Evolutionary conservation across 2,329 filamentous ascomycete genomes (phyloP).

Genomic region (Xylariaceae sp.): DNA sequence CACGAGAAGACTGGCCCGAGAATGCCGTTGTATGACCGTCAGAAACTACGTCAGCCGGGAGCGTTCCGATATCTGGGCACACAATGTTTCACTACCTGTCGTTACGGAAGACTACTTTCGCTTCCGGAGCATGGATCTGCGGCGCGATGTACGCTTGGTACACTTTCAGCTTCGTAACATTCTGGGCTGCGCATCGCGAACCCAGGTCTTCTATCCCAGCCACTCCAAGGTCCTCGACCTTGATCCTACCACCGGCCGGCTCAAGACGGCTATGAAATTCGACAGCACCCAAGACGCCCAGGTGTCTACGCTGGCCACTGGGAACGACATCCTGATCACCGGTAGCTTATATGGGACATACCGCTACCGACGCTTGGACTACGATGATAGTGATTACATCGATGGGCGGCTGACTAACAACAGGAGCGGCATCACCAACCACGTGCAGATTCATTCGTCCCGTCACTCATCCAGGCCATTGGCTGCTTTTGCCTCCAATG

Average conservation of each 20-base stretch:
- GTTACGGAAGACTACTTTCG: slow-evolving; percentile 44
- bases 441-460: slow-evolving; percentile 49
- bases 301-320: slow-evolving; percentile 45
- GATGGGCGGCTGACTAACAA: slow-evolving; percentile 42
- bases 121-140: slow-evolving; percentile 50
- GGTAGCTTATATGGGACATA: slow-evolving; percentile 54
- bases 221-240: slow-evolving; percentile 40
- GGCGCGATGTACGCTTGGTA: slow-evolving; percentile 45
- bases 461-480: slow-evolving; percentile 44
- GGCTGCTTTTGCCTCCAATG: slow-evolving; percentile 57
- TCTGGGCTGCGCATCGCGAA: slow-evolving; percentile 48
- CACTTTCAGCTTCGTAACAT: slow-evolving; percentile 62
- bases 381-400: slow-evolving; percentile 28
- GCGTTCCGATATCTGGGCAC: slow-evolving; percentile 35
- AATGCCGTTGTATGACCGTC: slow-evolving; percentile 41
- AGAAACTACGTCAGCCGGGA: slow-evolving; percentile 50
- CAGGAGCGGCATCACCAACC: slow-evolving; percentile 55
- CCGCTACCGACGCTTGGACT: slow-evolving; percentile 38
- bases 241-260: slow-evolving; percentile 40
- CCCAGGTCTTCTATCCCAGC: slow-evolving; percentile 50
- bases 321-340: slow-evolving; percentile 48
- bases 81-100: slow-evolving; percentile 27
- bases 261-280: slow-evolving; percentile 38
- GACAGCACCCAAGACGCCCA: slow-evolving; percentile 31
- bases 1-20: slow-evolving; percentile 39